These are phyloP conservation scores for Hypomyces perniciosus DNA, from an alignment of 2,329 filamentous ascomycete species.

Conservation along the genomic window DNA sequence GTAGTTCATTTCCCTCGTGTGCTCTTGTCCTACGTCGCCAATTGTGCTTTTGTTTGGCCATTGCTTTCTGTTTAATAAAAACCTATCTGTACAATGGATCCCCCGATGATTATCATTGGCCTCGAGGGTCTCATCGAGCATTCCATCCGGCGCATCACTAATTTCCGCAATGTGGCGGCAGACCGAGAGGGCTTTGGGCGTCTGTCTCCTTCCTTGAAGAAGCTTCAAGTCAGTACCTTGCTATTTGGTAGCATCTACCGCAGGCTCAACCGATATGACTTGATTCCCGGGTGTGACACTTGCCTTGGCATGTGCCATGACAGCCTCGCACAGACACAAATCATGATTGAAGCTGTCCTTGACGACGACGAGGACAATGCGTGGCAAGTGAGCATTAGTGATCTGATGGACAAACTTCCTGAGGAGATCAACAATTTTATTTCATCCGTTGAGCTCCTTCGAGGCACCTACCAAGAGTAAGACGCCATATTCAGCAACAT, in stretches of 20 bases:
- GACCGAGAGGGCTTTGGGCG: background rate
- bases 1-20: too few species aligned
- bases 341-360: conserved; percentile 9
- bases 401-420: conserved; percentile 1
- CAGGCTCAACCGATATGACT: conserved; percentile 1
- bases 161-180: background rate
- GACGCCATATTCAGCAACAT: background rate
- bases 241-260: background rate
- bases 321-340: conserved; percentile 3
- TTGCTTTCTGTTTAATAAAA: background rate
- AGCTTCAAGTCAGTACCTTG: conserved; percentile 5
- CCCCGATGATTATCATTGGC: conserved; percentile 3
- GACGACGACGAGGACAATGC: background rate
- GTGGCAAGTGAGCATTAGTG: background rate
- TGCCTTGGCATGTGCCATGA: conserved; percentile 5
- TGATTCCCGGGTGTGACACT: background rate
- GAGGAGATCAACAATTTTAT: conserved; percentile 7
- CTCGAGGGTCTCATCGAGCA: conserved; percentile 7
- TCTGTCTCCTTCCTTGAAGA: conserved; percentile 1
- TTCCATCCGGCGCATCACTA: conserved; percentile 1
- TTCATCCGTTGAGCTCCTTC: conserved; percentile 8
- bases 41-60: background rate
- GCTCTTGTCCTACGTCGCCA: too few species aligned
- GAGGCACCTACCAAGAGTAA: conserved; percentile 9
- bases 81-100: background rate